phyloP scores from a whole-genome alignment of 805 yeast species.

The Candida chauliodis region DNA sequence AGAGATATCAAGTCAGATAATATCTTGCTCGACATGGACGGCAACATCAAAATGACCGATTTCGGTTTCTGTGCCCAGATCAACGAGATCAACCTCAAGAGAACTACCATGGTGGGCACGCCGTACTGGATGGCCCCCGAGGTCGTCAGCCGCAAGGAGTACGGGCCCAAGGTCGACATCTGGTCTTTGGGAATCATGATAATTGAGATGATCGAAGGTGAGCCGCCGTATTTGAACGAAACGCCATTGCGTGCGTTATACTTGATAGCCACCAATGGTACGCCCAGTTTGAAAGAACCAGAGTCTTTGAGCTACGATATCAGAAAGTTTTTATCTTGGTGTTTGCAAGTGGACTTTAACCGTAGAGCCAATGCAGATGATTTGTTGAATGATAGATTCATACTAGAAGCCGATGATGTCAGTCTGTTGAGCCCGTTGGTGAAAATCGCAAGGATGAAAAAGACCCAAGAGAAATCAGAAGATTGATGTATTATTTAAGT shows the following conservation, averaged over 20 bases:
- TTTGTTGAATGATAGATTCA: slow-evolving; percentile 64
- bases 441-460: slow-evolving; percentile 67
- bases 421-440: slow-evolving; percentile 68
- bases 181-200: slow-evolving; percentile 99
- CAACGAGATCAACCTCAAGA: slow-evolving; percentile 56
- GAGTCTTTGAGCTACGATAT: slow-evolving; percentile 67
- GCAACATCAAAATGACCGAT: slow-evolving; percentile 92
- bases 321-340: slow-evolving; percentile 67
- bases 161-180: slow-evolving; percentile 94
- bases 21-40: slow-evolving; percentile 74
- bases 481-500: neutral
- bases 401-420: slow-evolving; percentile 58
- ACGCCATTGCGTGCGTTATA: slow-evolving; percentile 92
- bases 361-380: slow-evolving; percentile 76
- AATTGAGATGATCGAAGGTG: slow-evolving; percentile 98
- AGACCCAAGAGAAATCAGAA: slow-evolving; percentile 16
- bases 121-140: slow-evolving; percentile 99
- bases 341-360: slow-evolving; percentile 80
- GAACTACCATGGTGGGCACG: slow-evolving; percentile 99
- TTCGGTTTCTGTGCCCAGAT: slow-evolving; percentile 94
- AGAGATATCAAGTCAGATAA: slow-evolving; percentile 96
- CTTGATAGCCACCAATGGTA: slow-evolving; percentile 93
- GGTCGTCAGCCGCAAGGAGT: slow-evolving; percentile 90
- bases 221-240: slow-evolving; percentile 96
- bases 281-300: slow-evolving; percentile 89